Conservation (phyloP, 176 grass and related monocot genomes). For the Alopecurus myosuroides region DNA sequence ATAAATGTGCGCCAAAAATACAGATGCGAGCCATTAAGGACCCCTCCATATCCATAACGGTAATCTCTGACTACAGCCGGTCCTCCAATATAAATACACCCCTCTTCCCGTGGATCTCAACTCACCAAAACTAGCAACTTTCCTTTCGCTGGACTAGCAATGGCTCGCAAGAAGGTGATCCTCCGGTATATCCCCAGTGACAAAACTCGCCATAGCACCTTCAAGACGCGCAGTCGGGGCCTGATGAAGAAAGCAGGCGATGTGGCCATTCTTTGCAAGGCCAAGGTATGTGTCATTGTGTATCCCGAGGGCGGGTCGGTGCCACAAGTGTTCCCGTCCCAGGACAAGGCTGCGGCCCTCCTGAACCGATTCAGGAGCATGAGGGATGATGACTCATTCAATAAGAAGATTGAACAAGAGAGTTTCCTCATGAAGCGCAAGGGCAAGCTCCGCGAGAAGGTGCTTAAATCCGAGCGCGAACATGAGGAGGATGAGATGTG, state of each 20-base stretch:
- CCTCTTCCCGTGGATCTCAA: background rate
- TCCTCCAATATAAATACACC: background rate
- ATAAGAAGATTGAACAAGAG: too few relatives aligned
- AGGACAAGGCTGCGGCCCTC: background rate
- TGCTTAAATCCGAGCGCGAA: background rate
- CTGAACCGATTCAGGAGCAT: background rate
- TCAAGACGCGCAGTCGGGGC: slow-evolving; percentile 4
- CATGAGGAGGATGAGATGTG: background rate
- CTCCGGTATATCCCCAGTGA: slow-evolving; percentile 20
- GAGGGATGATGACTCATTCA: background rate
- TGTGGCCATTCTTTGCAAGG: slow-evolving; percentile 5
- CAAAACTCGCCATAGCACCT: background rate
- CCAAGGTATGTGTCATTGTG: slow-evolving; percentile 2
- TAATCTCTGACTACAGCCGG: background rate
- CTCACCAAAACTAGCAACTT: background rate
- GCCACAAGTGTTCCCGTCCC: slow-evolving; percentile 13
- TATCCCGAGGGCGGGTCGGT: background rate
- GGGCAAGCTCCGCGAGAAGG: background rate
- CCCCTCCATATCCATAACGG: background rate
- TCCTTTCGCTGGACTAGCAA: background rate
- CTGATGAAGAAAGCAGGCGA: slow-evolving; percentile 36
- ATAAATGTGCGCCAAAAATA: background rate
- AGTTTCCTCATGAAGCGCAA: too few relatives aligned
- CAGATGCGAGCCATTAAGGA: background rate
- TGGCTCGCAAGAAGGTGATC: slow-evolving; percentile 35